A percentile compares a stretch with the other conserved stretches of the same genome.
These are phyloP conservation scores for Trematosphaeria pertusa DNA, from an alignment of 2,329 filamentous ascomycete genomes.

Conservation along the genomic window DNA sequence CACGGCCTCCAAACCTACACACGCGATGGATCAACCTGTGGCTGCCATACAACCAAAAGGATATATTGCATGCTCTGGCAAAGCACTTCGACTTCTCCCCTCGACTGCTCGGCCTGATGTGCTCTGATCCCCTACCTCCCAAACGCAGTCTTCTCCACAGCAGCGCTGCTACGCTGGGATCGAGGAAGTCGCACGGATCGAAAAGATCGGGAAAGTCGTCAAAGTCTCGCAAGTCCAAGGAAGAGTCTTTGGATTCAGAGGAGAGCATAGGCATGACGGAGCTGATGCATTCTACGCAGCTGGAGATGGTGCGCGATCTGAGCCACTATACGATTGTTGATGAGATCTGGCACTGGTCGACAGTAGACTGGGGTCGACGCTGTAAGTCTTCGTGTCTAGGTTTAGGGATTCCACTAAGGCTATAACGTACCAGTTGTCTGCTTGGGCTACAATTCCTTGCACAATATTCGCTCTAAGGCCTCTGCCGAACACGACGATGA, in stretches of 20 bases:
- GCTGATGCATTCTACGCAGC: slow-evolving; percentile 44
- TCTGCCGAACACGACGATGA: slow-evolving; percentile 33
- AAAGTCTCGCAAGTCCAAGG: slow-evolving; percentile 24
- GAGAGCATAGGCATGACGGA: slow-evolving; percentile 45
- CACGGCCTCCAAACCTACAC: slow-evolving; percentile 57
- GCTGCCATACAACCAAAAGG: slow-evolving; percentile 67
- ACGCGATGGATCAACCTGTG: slow-evolving; percentile 82
- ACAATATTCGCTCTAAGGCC: slow-evolving; percentile 46
- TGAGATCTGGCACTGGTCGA: slow-evolving; percentile 78
- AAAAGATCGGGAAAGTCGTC: slow-evolving; percentile 21
- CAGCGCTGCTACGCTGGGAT: slow-evolving; percentile 41
- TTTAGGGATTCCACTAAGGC: no score
- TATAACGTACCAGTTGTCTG: no score
- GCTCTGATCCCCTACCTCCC: slow-evolving; percentile 58
- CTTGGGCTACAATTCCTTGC: slow-evolving; percentile 73
- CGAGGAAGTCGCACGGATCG: slow-evolving; percentile 33
- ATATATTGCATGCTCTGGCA: slow-evolving; percentile 63
- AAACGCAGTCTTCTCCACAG: slow-evolving; percentile 31
- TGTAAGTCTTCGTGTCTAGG: slow-evolving; percentile 56
- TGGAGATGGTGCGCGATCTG: slow-evolving; percentile 46
- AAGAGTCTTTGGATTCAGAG: slow-evolving; percentile 37
- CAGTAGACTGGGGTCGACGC: slow-evolving; percentile 70
- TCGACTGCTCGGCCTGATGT: slow-evolving; percentile 69
- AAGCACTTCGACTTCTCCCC: slow-evolving; percentile 72
- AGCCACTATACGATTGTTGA: slow-evolving; percentile 68